Base-by-base conservation (phyloP, 2,329 filamentous ascomycete genomes). In the Nemania diffusa region DNA sequence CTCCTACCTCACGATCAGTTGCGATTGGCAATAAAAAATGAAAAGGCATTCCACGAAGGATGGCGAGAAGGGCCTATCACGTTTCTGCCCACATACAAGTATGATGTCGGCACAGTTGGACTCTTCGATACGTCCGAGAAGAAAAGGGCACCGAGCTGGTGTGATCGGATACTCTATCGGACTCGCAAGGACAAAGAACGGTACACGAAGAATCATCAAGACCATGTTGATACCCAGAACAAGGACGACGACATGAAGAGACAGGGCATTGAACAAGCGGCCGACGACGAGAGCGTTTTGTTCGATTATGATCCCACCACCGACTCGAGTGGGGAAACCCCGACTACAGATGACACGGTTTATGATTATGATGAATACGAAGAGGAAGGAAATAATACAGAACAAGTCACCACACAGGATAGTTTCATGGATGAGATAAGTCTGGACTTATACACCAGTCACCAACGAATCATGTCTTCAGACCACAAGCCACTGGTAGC, bases 61-160 rank as follows among this genome's bases (percentile, higher is more conserved):
- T 99, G 96, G 94, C 86, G 87, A 57, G 96, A 99, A 83, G 96
- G 94, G 0, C 85, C 89, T 0, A 94, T 99, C 63, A 88, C 88
- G 0, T 99, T 99, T 75, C 78, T 98, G 17, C 96, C 96, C 1
- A 97, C 96, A 0, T 99, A 99, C 80, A 99, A 99, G 79, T 99
- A 99, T 73, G 97, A 99, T 75, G 85, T 97, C 29, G 96, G 96
- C n/a, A 97, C 92, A 32, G 88, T 97, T 34, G 92, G 92, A 1
- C 87, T 94, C 32, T 99, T 97, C 77, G 97, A 99, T 80, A 93
- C 94, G 0, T 97, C 94, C 72, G 96, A 98, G 77, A 99, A 99
- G 82, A 91, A 91, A 70, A 88, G 97, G 60, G 91, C 92, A 1
- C 96, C 96, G 2, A 97, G 94, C 77, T 99, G 96, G 95, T 99